phyloP scores from a whole-genome alignment of 352 stramenopile species.

The Halophytophthora batemanensis region DNA sequence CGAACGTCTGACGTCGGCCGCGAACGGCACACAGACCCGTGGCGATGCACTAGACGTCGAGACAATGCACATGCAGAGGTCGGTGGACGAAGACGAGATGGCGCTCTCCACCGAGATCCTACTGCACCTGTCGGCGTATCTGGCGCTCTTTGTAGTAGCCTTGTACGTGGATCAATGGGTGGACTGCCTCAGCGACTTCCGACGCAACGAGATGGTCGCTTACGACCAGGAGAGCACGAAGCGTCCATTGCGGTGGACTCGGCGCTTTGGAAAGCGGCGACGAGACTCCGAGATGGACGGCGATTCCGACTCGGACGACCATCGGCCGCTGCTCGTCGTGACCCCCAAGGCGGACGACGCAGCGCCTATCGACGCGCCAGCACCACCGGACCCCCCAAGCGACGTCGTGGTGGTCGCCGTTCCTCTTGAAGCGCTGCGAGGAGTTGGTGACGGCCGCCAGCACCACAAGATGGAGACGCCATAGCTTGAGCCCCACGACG shows the following conservation, averaged over 20 bases:
- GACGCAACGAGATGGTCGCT: constrained; percentile 32
- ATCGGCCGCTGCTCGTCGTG: constrained; percentile 19
- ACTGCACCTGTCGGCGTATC: constrained; percentile 35
- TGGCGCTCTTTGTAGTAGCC: constrained; percentile 33
- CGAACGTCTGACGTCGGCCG: constrained; percentile 17
- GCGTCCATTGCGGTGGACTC: constrained; percentile 22
- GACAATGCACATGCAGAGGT: not conserved
- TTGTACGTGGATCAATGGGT: constrained; percentile 39
- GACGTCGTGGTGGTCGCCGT: constrained; percentile 17
- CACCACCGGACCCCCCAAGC: not conserved
- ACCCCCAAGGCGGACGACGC: constrained; percentile 11
- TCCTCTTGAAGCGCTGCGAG: constrained; percentile 12
- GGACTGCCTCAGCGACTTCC: constrained; percentile 35
- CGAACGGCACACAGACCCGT: constrained; percentile 9
- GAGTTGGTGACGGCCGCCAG: constrained; percentile 8
- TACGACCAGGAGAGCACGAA: constrained; percentile 19
- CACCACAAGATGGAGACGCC: not conserved
- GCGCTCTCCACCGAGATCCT: constrained; percentile 33
- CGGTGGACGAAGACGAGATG: constrained; percentile 18
- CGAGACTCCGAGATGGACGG: constrained; percentile 3
- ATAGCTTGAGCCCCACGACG: not conserved
- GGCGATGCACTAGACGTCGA: constrained; percentile 2
- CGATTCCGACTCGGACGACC: constrained; percentile 16
- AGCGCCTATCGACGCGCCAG: not conserved
- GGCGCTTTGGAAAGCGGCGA: constrained; percentile 23